phyloP scores from a whole-genome alignment of 805 yeast genomes.

The Soucietia sequanensis region DNA sequence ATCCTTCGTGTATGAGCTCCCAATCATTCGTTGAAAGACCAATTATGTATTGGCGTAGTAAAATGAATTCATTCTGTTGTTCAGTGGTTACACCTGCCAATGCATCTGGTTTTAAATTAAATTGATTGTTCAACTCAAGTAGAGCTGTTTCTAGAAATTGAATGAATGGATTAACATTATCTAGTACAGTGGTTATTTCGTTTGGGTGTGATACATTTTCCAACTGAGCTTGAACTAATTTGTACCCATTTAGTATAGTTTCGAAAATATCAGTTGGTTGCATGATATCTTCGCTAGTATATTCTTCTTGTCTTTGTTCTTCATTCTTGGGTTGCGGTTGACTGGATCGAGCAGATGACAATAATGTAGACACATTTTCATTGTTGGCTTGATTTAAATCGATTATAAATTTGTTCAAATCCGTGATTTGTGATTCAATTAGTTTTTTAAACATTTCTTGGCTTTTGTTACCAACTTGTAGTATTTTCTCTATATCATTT shows the following conservation, averaged over 20 bases:
- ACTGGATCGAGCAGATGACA: background rate
- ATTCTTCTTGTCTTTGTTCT: slow-evolving; percentile 12
- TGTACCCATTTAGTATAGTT: slow-evolving; percentile 27
- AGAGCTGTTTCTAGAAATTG: slow-evolving; percentile 17
- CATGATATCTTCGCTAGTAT: slow-evolving; percentile 19
- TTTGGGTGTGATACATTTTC: slow-evolving; percentile 19
- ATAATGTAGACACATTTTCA: background rate
- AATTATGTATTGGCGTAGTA: slow-evolving; percentile 24
- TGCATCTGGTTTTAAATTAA: slow-evolving; percentile 16
- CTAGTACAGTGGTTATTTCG: slow-evolving; percentile 8
- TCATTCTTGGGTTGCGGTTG: background rate
- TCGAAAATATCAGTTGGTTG: slow-evolving; percentile 39
- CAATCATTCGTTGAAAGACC: slow-evolving; percentile 27
- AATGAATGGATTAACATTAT: slow-evolving; percentile 20
- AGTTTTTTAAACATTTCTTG: slow-evolving; percentile 22
- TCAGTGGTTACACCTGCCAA: slow-evolving; percentile 24
- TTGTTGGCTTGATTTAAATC: slow-evolving; percentile 16
- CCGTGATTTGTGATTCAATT: slow-evolving; percentile 22
- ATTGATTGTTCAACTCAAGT: slow-evolving; percentile 14
- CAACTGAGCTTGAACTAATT: slow-evolving; percentile 27
- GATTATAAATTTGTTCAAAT: slow-evolving; percentile 24
- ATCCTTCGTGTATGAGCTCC: slow-evolving; percentile 23
- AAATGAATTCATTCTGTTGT: slow-evolving; percentile 29
- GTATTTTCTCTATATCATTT: slow-evolving; percentile 10
- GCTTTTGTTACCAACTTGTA: slow-evolving; percentile 15